Evolutionary conservation across 2,329 filamentous ascomycete genomes (phyloP).

Genomic region (Fusarium sarcochroum): DNA sequence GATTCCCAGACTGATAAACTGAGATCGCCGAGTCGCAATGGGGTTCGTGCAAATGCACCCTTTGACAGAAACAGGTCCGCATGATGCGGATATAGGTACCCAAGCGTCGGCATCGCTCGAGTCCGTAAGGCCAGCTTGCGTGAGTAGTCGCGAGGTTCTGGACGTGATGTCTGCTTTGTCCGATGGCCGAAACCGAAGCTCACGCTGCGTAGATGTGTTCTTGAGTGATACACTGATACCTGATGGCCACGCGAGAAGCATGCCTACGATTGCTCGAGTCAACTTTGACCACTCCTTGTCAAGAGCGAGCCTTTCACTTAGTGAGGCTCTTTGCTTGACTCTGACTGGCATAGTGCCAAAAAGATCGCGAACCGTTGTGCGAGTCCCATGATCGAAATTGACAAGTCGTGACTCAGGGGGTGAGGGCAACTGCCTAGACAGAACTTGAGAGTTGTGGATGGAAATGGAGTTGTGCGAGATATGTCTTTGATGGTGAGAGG

Average conservation of each 20-base stretch:
- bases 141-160: slow-evolving; percentile 66
- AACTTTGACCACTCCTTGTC: slow-evolving; percentile 77
- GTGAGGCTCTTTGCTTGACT: slow-evolving; percentile 80
- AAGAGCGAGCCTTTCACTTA: slow-evolving; percentile 65
- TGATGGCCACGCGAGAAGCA: slow-evolving; percentile 79
- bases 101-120: slow-evolving; percentile 69
- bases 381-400: slow-evolving; percentile 77
- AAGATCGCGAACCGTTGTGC: slow-evolving; percentile 81
- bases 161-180: slow-evolving; percentile 38
- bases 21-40: slow-evolving; percentile 77
- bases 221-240: slow-evolving; percentile 70
- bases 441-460: slow-evolving; percentile 77
- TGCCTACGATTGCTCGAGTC: slow-evolving; percentile 68
- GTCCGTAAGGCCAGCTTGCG: slow-evolving; percentile 75
- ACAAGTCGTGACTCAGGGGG: slow-evolving; percentile 69
- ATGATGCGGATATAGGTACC: slow-evolving; percentile 78
- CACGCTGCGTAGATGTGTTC: slow-evolving; percentile 61
- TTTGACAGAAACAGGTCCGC: slow-evolving; percentile 71
- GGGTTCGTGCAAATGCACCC: slow-evolving; percentile 81
- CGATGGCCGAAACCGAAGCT: slow-evolving; percentile 55
- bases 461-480: slow-evolving; percentile 74
- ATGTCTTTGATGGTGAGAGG: slow-evolving; percentile 76
- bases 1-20: slow-evolving; percentile 87
- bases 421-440: slow-evolving; percentile 75
- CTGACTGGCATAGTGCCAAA: slow-evolving; percentile 94